A percentile compares a stretch with the other conserved stretches of the same genome.
phyloP scores from a whole-genome alignment of 1,284 basidiomycete genomes.

The Exobasidium cylindrosporum region DNA sequence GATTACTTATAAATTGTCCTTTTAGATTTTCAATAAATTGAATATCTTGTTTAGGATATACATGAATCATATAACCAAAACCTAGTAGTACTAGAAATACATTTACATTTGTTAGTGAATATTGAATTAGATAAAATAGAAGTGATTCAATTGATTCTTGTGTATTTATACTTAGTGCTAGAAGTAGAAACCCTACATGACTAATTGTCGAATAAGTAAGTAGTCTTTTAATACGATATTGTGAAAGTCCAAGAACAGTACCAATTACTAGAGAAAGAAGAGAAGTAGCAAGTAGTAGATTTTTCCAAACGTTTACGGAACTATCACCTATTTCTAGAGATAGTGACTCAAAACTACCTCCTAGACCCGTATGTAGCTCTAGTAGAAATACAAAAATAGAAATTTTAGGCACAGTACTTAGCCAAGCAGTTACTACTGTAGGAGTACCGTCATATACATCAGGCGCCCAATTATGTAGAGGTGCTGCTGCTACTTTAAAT shows the following conservation, averaged over 20 bases:
- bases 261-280: slow-evolving; percentile 55
- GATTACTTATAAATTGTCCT: slow-evolving; percentile 46
- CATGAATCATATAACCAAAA: slow-evolving; percentile 47
- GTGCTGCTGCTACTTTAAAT: slow-evolving; percentile 52
- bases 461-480: slow-evolving; percentile 54
- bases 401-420: slow-evolving; percentile 45
- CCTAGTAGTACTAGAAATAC: slow-evolving; percentile 49
- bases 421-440: slow-evolving; percentile 54
- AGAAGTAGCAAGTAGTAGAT: slow-evolving; percentile 51
- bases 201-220: slow-evolving; percentile 55
- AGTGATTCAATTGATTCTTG: slow-evolving; percentile 52
- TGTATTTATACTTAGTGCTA: slow-evolving; percentile 51
- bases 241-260: slow-evolving; percentile 54
- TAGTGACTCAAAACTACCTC: slow-evolving; percentile 27
- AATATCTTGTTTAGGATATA: slow-evolving; percentile 25
- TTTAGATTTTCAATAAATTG: slow-evolving; percentile 48
- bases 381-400: slow-evolving; percentile 6
- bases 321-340: slow-evolving; percentile 12
- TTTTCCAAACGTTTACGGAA: slow-evolving; percentile 49
- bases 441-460: slow-evolving; percentile 54
- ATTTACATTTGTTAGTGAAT: slow-evolving; percentile 51
- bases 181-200: slow-evolving; percentile 54
- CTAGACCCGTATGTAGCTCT: slow-evolving; percentile 10
- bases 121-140: slow-evolving; percentile 50
- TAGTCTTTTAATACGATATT: slow-evolving; percentile 55